Evolutionary conservation across 1,139 yeast species (phyloP), one percentile per base, ranked within the genome.

Genomic region (Kodamaea sp.): DNA sequence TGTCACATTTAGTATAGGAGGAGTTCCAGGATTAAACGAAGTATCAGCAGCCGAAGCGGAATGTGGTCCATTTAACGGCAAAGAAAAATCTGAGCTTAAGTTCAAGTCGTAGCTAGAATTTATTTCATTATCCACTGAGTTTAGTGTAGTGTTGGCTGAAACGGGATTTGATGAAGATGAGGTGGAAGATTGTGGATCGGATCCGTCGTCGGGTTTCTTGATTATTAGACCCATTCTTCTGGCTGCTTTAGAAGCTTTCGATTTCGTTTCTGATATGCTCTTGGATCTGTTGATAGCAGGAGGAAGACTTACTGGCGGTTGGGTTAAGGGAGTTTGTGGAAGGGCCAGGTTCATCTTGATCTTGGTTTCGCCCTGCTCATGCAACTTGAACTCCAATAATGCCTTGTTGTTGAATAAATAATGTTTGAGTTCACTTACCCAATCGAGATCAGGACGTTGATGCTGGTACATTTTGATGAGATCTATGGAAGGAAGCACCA

Each of bases 191-290:
- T 20, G 20, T 11, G 28, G 15, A 16, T 36, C 40, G 3, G 38
- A n/a, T 7, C 47, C 46, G 8, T 57, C 63, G 4, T 60, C 63
- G 2, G 66, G 55, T 38, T 69, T 69, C 29, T 75, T 73, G 34
- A 76, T 75, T 22, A 83, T 78, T 22, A 83, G 69, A 0, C 89
- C 89, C 87, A 81, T 81, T 42, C 89, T 65, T 42, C 72, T 53
- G 0, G 74, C 67, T 2, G 76, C 76, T 50, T 78, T 80, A 3
- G 83, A 76, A 1, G 88, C 83, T 33, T 80, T 73, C 6, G 66
- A 57, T 37, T 68, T 66, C 13, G 78, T 70, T 37, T 77, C 84
- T n/a, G 81, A 75, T 12, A 77, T 68, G 38, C 81, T 76, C 44
- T 81, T 68, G 6, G 78, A 62, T 39, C 86, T 61, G 6, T 55